Percentiles rank a stretch among this genome's conserved stretches.
Evolutionary conservation across 352 stramenopile genomes (phyloP).

Genomic region (Thraustotheca clavata): DNA sequence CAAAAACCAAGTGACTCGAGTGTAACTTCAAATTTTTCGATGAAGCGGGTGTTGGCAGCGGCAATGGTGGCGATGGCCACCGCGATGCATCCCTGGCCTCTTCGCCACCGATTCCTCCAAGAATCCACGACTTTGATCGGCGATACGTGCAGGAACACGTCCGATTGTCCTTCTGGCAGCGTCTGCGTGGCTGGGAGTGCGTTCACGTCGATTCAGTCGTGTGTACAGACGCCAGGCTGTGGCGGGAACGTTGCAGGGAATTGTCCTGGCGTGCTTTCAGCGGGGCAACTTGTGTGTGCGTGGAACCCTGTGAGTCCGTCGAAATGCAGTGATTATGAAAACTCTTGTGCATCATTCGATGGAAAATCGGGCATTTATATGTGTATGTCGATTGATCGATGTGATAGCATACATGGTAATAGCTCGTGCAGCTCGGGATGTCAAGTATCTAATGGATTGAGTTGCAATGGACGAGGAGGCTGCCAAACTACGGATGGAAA

Average conservation of each 20-base stretch:
- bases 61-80: not conserved
- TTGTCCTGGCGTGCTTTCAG: conserved; percentile 47
- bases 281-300: conserved; percentile 64
- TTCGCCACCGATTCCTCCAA: not conserved
- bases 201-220: conserved; percentile 45
- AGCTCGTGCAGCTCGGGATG: conserved; percentile 5
- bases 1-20: no score
- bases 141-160: conserved; percentile 47
- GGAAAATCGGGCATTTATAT: conserved; percentile 56
- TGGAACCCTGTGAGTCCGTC: conserved; percentile 29
- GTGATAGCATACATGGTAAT: conserved; percentile 30
- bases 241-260: conserved; percentile 37
- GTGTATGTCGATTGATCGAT: conserved; percentile 66
- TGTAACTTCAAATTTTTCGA: no score
- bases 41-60: not conserved
- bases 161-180: conserved; percentile 49
- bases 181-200: conserved; percentile 72
- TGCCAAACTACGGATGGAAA: conserved; percentile 30
- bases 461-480: conserved; percentile 61
- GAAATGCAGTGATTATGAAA: not conserved
- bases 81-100: not conserved
- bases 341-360: conserved; percentile 29
- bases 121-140: conserved; percentile 26
- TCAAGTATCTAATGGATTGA: conserved; percentile 17
- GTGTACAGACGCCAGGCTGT: conserved; percentile 49